Evolutionary conservation across 2,329 filamentous ascomycete genomes (phyloP), one percentile per base, ranked within the genome.

Genomic region (Colletotrichum somersetense): DNA sequence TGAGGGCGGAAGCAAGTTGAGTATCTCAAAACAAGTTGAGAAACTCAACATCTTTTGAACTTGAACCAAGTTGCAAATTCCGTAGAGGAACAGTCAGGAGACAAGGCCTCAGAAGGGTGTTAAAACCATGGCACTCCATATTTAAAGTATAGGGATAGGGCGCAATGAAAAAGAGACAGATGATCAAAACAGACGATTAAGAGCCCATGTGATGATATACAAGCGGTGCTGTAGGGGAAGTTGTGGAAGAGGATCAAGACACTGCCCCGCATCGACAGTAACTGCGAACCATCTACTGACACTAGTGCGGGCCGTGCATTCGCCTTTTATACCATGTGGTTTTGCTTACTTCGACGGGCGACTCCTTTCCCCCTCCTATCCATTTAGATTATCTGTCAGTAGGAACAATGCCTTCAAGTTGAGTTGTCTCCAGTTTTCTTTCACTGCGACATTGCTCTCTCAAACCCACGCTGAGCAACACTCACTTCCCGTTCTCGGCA

Each of bases 81-180:
- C 89, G 93, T 93, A 0, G 91, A 91, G 42, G 92, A 86, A 0
- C 89, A 91, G 0, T 89, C 91, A 4, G 94, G 81, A 75, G 93
- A 94, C 65, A 94, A 83, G 1, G 89, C 91, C 76, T 94, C 90
- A 1, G 86, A 87, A 0, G 90, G 91, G 77, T 94, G 89, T 2
- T 16, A 83, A 81, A 46, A 93, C 86, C 91, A 94, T 92, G 20
- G 87, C 88, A 0, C 71, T 77, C 87, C 91, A 93, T 40, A 93
- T 89, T 70, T 88, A 0, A 91, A 91, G 76, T 92, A 30, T 3
- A 93, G 76, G 0, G 82, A 75, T 93, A 94, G 5, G 92, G 86
- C 3, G 91, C 77, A 1, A 89, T 67, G 7, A 81, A 68, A 76
- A 93, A 93, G 8, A 93, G 81, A 6, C 84, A 42, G 18, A 88